These are phyloP conservation scores for Gliomastix tumulicola DNA, from an alignment of 2,329 filamentous ascomycete genomes.

Conservation along the genomic window DNA sequence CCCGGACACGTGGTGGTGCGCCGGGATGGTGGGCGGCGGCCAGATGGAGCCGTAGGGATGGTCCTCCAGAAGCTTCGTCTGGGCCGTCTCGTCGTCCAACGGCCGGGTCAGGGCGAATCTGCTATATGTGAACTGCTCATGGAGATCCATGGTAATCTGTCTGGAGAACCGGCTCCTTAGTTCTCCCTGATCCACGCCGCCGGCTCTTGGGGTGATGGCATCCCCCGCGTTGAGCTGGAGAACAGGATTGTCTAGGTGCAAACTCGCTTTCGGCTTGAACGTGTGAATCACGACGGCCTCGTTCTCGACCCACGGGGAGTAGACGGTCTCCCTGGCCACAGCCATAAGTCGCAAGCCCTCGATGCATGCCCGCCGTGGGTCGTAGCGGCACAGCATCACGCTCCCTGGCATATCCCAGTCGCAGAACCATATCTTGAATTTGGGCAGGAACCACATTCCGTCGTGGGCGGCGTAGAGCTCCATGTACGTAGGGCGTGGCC, in stretches of 20 bases:
- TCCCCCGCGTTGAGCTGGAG: constrained; percentile 45
- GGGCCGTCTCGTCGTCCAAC: constrained; percentile 24
- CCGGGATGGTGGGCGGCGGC: constrained; percentile 68
- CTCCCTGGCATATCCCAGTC: constrained; percentile 68
- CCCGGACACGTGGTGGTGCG: constrained; percentile 47
- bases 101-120: constrained; percentile 61
- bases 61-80: constrained; percentile 15
- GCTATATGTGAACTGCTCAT: constrained; percentile 49
- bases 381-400: constrained; percentile 70
- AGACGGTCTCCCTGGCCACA: constrained; percentile 44
- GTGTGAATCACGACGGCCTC: constrained; percentile 60
- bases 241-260: constrained; percentile 71
- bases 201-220: too few relatives aligned
- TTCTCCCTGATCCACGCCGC: too few relatives aligned
- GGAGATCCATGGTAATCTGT: constrained; percentile 46
- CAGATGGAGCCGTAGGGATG: constrained; percentile 55
- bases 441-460: constrained; percentile 77
- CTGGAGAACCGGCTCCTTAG: constrained; percentile 34
- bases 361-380: constrained; percentile 66
- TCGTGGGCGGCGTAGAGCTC: constrained; percentile 69
- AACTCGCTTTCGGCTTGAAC: constrained; percentile 62
- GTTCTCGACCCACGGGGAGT: constrained; percentile 60
- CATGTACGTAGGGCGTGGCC: constrained; percentile 57
- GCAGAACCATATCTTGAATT: constrained; percentile 78
- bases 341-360: constrained; percentile 74